A percentile compares a stretch with the other conserved stretches of the same genome.
These are phyloP conservation scores for Salmacisia buchloeana DNA, from an alignment of 1,284 basidiomycete species.

Conservation along the genomic window DNA sequence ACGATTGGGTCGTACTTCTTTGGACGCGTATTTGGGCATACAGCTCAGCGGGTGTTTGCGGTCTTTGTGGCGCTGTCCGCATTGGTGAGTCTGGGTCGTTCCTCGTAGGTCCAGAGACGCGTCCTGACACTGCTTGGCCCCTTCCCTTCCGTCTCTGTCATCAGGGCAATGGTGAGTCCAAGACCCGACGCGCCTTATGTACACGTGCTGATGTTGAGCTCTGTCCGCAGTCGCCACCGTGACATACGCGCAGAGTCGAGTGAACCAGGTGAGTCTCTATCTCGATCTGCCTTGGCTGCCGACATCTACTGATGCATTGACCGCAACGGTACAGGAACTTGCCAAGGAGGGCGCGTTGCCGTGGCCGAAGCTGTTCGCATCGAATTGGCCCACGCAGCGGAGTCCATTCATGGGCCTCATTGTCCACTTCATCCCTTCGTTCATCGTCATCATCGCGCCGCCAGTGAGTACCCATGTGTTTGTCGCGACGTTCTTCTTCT, in stretches of 20 bases:
- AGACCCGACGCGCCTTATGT: neutral
- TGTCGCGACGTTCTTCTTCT: neutral
- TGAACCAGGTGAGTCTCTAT: constrained; percentile 54
- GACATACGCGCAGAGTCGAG: constrained; percentile 55
- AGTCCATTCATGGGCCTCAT: constrained; percentile 55
- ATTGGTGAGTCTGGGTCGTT: constrained; percentile 13
- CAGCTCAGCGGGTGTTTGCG: constrained; percentile 56
- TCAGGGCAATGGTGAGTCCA: neutral
- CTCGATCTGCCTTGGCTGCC: constrained; percentile 47
- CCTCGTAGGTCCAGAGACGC: neutral
- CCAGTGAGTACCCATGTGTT: constrained; percentile 55
- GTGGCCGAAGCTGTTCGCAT: constrained; percentile 56
- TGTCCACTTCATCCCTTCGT: constrained; percentile 51
- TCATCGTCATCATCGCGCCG: constrained; percentile 59
- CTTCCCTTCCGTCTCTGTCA: neutral
- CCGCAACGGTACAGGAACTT: constrained; percentile 57
- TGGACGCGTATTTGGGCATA: constrained; percentile 57
- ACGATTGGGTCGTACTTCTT: constrained; percentile 60
- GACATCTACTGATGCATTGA: constrained; percentile 55
- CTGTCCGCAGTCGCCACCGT: constrained; percentile 53
- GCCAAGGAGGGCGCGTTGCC: constrained; percentile 60
- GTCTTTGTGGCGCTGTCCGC: constrained; percentile 58
- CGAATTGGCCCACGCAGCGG: constrained; percentile 56
- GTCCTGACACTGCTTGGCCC: neutral
- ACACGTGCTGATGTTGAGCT: neutral